phyloP scores from a whole-genome alignment of 2,329 filamentous ascomycete genomes.

The Knoxdaviesia capensis region DNA sequence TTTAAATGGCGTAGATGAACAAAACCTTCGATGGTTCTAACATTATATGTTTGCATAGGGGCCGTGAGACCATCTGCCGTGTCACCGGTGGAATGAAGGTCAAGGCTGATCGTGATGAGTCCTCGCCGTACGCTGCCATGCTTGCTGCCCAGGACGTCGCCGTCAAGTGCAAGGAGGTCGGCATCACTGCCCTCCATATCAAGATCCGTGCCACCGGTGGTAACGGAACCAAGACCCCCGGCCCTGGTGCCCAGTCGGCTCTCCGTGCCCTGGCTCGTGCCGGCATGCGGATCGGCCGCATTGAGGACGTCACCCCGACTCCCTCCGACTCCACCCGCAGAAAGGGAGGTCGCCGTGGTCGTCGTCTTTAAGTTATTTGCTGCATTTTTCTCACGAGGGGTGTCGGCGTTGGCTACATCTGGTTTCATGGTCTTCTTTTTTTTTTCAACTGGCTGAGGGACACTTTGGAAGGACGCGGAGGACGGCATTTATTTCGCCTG shows the following conservation, averaged over 20 bases:
- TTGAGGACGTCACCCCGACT: constrained; percentile 98
- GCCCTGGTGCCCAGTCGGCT: constrained; percentile 95
- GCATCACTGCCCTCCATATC: constrained; percentile 90
- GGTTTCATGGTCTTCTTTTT: constrained; percentile 19
- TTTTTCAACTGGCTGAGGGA: constrained; percentile 33
- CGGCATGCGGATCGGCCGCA: constrained; percentile 99
- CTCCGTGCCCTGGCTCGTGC: constrained; percentile 97
- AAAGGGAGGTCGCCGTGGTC: constrained; percentile 99
- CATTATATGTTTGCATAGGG: constrained; percentile 35
- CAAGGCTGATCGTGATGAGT: constrained; percentile 99
- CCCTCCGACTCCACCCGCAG: constrained; percentile 98
- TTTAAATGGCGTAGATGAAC: not conserved
- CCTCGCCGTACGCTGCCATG: constrained; percentile 99
- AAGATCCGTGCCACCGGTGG: constrained; percentile 99
- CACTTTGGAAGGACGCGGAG: constrained; percentile 40
- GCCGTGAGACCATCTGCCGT: constrained; percentile 99
- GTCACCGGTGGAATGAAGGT: constrained; percentile 99
- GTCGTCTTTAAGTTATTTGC: constrained; percentile 63
- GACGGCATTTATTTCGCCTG: constrained; percentile 42
- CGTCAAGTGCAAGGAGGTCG: constrained; percentile 54
- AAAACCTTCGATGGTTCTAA: not conserved
- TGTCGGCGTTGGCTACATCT: constrained; percentile 2
- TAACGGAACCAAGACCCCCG: constrained; percentile 99
- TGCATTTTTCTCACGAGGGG: constrained; percentile 3
- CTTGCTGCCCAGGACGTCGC: constrained; percentile 98